These are phyloP conservation scores for Fusarium nanum DNA, from an alignment of 2,329 filamentous ascomycete species.

Conservation along the genomic window DNA sequence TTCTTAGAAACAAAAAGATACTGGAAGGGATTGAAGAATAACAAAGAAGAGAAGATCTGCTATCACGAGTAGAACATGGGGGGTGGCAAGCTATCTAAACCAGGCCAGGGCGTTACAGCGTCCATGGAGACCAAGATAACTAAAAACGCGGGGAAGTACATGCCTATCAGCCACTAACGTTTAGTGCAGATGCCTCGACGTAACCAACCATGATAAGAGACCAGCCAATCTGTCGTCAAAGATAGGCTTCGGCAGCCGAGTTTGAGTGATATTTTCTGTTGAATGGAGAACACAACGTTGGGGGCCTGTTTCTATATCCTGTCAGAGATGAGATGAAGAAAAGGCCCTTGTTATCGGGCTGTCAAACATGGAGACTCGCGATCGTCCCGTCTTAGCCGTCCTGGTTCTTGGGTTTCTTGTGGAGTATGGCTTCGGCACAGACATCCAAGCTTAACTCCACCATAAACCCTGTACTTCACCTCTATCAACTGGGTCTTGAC, in stretches of 20 bases:
- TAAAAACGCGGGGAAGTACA: constrained; percentile 38
- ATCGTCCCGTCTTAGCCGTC: neutral
- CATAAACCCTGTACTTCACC: neutral
- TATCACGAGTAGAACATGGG: constrained; percentile 7
- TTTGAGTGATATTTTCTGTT: neutral
- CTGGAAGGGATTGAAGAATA: no score
- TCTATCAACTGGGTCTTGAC: neutral
- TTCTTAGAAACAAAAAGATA: no score
- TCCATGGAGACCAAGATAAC: constrained; percentile 28
- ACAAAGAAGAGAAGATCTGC: constrained; percentile 13
- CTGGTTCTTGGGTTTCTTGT: neutral
- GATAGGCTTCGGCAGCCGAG: constrained; percentile 21
- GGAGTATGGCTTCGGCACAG: neutral
- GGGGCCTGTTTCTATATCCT: neutral
- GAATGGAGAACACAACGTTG: neutral
- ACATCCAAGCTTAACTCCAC: neutral
- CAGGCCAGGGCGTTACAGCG: neutral
- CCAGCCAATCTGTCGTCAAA: neutral
- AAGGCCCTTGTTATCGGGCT: neutral
- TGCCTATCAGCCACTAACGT: constrained; percentile 38
- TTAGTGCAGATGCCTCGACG: constrained; percentile 3
- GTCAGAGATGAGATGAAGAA: neutral
- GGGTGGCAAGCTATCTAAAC: constrained; percentile 26
- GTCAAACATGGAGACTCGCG: neutral
- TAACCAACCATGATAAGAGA: constrained; percentile 29